Evolutionary conservation across 352 stramenopile species (phyloP).

Genomic region (Thalassiosira exigua): DNA sequence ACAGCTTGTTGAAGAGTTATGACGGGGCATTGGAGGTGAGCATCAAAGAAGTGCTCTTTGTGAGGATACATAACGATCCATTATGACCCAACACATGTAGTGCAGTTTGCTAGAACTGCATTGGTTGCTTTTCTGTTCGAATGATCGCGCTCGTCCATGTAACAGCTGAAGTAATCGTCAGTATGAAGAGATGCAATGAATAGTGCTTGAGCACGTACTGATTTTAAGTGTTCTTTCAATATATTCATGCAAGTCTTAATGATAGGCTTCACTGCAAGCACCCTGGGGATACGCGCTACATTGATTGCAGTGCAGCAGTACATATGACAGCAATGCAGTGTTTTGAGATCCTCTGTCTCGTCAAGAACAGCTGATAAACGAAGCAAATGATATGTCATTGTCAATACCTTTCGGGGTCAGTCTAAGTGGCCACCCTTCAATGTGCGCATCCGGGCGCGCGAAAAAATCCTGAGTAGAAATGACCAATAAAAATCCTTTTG

Average conservation of each 20-base stretch:
- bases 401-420: too few species aligned
- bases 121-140: background rate
- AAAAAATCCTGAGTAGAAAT: too few species aligned
- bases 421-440: too few species aligned
- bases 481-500: too few species aligned
- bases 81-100: background rate
- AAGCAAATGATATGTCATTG: too few species aligned
- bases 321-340: background rate
- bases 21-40: too few species aligned
- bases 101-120: background rate
- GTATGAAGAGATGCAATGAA: background rate
- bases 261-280: background rate
- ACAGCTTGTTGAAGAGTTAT: too few species aligned
- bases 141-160: background rate
- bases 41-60: too few species aligned
- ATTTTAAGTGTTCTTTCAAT: background rate
- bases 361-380: background rate
- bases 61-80: too few species aligned
- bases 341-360: background rate
- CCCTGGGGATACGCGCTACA: background rate
- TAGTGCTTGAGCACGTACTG: background rate
- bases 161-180: background rate
- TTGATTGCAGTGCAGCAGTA: background rate
- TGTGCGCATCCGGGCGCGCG: too few species aligned
- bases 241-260: background rate